Base-by-base conservation (phyloP, 306 rosid genomes). In the Trifolium fragiferum region DNA sequence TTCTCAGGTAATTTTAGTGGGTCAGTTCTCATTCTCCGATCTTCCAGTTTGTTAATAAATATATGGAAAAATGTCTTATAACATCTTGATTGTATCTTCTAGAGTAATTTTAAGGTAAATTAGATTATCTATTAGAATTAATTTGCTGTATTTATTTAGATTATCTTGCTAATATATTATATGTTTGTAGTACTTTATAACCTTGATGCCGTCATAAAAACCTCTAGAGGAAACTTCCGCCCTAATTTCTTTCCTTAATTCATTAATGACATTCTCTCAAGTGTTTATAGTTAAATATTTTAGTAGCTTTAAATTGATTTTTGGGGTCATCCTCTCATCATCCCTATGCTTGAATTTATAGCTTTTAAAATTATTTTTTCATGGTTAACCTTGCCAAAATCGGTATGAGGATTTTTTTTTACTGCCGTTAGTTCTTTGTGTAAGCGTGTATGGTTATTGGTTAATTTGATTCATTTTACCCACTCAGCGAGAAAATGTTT, bases 1-100 rank as follows among this genome's bases (percentile, higher is more conserved):
- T 82, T 91, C 94, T 49, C 97, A 93, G 98, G 98, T 93, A 85
- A 49, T 33, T 75, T 80, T 61, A 70, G 69, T 74, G 20, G 41
- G 33, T 70, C 47, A 55, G 57, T 47, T 66, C 58, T 68, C 75
- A 25, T 27, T 64, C 4, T 43, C 44, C 4, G 21, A 18, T 41
- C 70, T 76, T 82, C 21, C 27, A 38, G 44, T 60, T 46, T 16
- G 3, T 63, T 63, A 10, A 1, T n/a, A n/a, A 63, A 37, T 37
- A 37, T 63, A 10, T 63, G 20, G 5, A 59, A 55, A 65, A 9
- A 15, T 6, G 5, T 40, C 25, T 50, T 53, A 51, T 16, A 10
- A 43, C 57, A 15, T 23, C 54, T 60, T 25, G 4, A 4, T 35
- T 54, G 47, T 12, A 44, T 60, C 66, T 60, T 14, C 8, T 37